Percentiles rank a stretch among this genome's conserved stretches.
Evolutionary conservation across 768 basidiomycete genomes (phyloP).

Genomic region (Rubroboletus satanas): DNA sequence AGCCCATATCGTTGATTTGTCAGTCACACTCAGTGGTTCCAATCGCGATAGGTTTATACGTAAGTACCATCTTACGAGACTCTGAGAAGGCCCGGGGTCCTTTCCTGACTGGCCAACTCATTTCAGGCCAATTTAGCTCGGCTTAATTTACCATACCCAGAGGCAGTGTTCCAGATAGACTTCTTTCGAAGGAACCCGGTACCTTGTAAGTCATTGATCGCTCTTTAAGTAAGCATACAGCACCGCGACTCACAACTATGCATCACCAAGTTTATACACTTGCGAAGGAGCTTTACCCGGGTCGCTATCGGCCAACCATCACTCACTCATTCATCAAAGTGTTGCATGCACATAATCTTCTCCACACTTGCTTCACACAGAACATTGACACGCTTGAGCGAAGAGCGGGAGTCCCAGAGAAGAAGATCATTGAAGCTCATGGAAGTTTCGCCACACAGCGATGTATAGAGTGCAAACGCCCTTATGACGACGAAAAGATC

Average conservation of each 20-base stretch:
- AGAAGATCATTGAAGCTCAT: conserved; percentile 89
- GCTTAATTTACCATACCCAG: conserved; percentile 83
- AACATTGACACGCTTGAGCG: conserved; percentile 93
- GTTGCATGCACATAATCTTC: conserved; percentile 60
- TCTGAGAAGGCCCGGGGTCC: not conserved
- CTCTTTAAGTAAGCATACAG: not conserved
- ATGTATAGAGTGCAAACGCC: conserved; percentile 69
- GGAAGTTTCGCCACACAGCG: conserved; percentile 88
- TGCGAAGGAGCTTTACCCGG: conserved; percentile 91
- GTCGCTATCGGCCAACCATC: conserved; percentile 79
- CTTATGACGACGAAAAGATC: conserved; percentile 67
- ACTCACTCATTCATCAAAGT: conserved; percentile 90
- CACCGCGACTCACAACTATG: not conserved
- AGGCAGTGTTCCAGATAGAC: conserved; percentile 90
- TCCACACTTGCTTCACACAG: conserved; percentile 82
- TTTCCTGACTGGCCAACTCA: not conserved
- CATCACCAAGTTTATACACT: conserved; percentile 70
- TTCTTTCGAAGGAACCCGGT: conserved; percentile 80
- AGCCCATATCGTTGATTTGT: not conserved
- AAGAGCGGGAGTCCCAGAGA: conserved; percentile 67
- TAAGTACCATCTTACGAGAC: conserved; percentile 10
- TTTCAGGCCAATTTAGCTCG: conserved; percentile 70
- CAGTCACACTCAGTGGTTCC: not conserved
- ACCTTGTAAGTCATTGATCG: conserved; percentile 53
- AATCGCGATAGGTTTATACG: conserved; percentile 25